Conservation (phyloP, 78 protist species). For the Pigoraptor vietnamica region DNA sequence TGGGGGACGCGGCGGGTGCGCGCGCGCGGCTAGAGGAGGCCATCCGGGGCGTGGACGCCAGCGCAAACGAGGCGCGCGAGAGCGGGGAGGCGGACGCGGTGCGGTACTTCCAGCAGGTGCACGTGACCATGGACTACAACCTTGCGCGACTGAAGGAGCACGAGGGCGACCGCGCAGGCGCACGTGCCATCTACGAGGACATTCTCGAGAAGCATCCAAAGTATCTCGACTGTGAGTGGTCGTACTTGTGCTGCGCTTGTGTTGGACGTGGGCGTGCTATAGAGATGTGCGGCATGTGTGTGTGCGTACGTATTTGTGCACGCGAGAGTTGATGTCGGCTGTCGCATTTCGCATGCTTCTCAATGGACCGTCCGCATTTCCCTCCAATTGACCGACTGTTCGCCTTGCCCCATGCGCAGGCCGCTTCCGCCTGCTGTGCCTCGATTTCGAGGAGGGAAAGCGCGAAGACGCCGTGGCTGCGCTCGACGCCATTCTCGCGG, state of each 20-base stretch:
- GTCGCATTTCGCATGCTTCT: no score
- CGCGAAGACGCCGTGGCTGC: background rate
- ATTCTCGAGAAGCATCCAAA: background rate
- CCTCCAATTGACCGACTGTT: background rate
- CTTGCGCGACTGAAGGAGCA: background rate
- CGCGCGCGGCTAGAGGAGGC: background rate
- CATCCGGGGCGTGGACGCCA: background rate
- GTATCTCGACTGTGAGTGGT: background rate
- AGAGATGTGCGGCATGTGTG: no score
- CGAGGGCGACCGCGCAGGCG: background rate
- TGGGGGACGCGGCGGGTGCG: background rate
- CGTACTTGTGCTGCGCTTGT: background rate
- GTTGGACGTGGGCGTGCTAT: no score
- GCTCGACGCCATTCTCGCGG: background rate
- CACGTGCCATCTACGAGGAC: background rate
- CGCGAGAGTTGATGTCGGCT: no score
- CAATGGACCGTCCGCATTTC: background rate
- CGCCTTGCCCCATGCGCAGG: background rate
- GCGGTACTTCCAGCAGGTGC: background rate
- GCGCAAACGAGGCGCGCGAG: background rate
- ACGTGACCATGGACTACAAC: constrained; percentile 3
- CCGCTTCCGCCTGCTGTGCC: background rate
- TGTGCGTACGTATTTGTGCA: no score
- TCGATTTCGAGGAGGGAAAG: background rate
- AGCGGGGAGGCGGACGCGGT: background rate